These are phyloP conservation scores for Xylaria scruposa DNA, from an alignment of 495 filamentous ascomycete species.

Conservation along the genomic window DNA sequence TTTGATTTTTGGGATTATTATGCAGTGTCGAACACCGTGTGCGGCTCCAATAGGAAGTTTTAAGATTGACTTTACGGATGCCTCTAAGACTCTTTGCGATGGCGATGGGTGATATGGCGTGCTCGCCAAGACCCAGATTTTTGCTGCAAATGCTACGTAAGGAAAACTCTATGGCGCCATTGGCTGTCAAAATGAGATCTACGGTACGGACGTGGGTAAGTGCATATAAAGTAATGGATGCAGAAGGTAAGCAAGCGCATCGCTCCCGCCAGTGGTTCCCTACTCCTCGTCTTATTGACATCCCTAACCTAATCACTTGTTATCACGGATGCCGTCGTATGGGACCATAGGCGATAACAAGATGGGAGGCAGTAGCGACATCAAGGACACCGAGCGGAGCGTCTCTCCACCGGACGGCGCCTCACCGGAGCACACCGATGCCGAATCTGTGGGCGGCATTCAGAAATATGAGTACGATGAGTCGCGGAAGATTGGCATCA, in stretches of 20 bases:
- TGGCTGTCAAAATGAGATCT: conserved; percentile 26
- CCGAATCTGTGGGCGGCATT: conserved; percentile 36
- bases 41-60: conserved; percentile 11
- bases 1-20: neutral
- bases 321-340: conserved; percentile 22
- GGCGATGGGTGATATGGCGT: conserved; percentile 27
- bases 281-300: conserved; percentile 1
- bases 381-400: conserved; percentile 21
- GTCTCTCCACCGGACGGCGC: conserved; percentile 27
- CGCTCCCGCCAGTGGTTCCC: neutral
- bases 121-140: conserved; percentile 24
- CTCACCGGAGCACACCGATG: conserved; percentile 29
- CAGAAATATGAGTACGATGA: conserved; percentile 54
- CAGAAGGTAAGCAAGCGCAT: conserved; percentile 5
- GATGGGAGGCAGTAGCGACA: conserved; percentile 12
- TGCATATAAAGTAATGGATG: conserved; percentile 13
- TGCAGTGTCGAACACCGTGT: neutral
- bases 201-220: conserved; percentile 3
- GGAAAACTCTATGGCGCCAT: conserved; percentile 26
- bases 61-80: neutral
- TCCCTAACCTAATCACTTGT: neutral
- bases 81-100: conserved; percentile 14
- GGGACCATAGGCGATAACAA: conserved; percentile 20
- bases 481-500: conserved; percentile 57
- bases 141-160: conserved; percentile 24